phyloP scores from a whole-genome alignment of 2,329 filamentous ascomycete species.

The Raffaelea ambrosiae region DNA sequence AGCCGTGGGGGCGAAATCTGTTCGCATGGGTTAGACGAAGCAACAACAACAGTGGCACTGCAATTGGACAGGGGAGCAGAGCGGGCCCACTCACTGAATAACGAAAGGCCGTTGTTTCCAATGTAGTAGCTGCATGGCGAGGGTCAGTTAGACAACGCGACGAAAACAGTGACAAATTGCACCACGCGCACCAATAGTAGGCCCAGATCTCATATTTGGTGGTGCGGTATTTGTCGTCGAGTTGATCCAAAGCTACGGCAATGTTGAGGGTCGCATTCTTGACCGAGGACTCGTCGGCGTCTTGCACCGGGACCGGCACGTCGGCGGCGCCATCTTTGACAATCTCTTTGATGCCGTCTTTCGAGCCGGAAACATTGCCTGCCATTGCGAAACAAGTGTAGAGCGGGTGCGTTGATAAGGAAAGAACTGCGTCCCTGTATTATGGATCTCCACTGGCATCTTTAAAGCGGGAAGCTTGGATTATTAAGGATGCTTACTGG shows the following conservation, averaged over 20 bases:
- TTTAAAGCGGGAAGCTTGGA: too few relatives aligned
- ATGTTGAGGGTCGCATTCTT: not conserved
- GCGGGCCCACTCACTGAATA: conserved; percentile 3
- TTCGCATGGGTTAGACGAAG: not conserved
- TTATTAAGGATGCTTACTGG: too few relatives aligned
- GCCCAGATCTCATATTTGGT: conserved; percentile 2
- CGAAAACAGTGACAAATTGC: not conserved
- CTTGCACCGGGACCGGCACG: too few relatives aligned
- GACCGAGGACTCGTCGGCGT: not conserved
- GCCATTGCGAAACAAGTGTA: too few relatives aligned
- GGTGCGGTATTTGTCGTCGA: conserved; percentile 1
- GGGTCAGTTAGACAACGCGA: not conserved
- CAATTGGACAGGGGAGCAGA: too few relatives aligned
- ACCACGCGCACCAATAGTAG: not conserved
- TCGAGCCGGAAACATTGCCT: too few relatives aligned
- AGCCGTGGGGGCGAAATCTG: conserved; percentile 3
- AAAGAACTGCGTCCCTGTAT: too few relatives aligned
- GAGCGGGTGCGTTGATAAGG: too few relatives aligned
- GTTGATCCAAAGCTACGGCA: not conserved
- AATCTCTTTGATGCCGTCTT: too few relatives aligned
- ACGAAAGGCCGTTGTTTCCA: conserved; percentile 1
- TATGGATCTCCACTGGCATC: too few relatives aligned
- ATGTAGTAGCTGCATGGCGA: conserved; percentile 4
- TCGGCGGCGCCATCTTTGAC: too few relatives aligned
- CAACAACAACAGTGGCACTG: too few relatives aligned